Evolutionary conservation across 2,329 filamentous ascomycete genomes (phyloP).

Genomic region (Grosmannia clavigera): DNA sequence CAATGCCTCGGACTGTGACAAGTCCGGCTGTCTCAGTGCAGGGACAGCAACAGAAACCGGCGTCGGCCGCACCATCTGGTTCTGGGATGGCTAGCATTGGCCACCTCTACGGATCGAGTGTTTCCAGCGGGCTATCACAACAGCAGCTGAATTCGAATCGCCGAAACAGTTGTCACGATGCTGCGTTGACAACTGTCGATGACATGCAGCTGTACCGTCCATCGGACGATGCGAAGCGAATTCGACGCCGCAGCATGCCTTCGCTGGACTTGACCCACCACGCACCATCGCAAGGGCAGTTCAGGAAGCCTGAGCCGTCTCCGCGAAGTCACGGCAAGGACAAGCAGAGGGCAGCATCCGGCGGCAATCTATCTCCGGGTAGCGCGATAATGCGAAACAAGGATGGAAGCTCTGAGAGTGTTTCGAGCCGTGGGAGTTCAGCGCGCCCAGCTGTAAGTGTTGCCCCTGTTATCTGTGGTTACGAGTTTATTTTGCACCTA

Average conservation of each 20-base stretch:
- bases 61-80: slow-evolving; percentile 33
- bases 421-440: slow-evolving; percentile 43
- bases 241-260: slow-evolving; percentile 73
- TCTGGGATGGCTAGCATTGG: slow-evolving; percentile 41
- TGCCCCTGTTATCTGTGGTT: not conserved
- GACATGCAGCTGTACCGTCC: slow-evolving; percentile 53
- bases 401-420: slow-evolving; percentile 53
- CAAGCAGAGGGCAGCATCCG: slow-evolving; percentile 17
- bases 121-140: slow-evolving; percentile 21
- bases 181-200: slow-evolving; percentile 38
- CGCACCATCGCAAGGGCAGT: slow-evolving; percentile 22
- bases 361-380: not conserved
- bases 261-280: slow-evolving; percentile 36
- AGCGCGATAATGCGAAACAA: slow-evolving; percentile 20
- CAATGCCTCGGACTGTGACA: slow-evolving; percentile 17
- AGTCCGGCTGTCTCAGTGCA: slow-evolving; percentile 28
- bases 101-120: slow-evolving; percentile 32
- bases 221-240: slow-evolving; percentile 60
- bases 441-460: slow-evolving; percentile 57
- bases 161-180: slow-evolving; percentile 40
- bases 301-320: slow-evolving; percentile 19
- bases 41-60: slow-evolving; percentile 6
- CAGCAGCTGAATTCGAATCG: slow-evolving; percentile 21
- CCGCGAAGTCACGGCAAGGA: slow-evolving; percentile 25
- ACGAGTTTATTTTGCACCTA: slow-evolving; percentile 1